phyloP scores from a whole-genome alignment of 2,329 filamentous ascomycete genomes.

The Fusarium miscanthi region DNA sequence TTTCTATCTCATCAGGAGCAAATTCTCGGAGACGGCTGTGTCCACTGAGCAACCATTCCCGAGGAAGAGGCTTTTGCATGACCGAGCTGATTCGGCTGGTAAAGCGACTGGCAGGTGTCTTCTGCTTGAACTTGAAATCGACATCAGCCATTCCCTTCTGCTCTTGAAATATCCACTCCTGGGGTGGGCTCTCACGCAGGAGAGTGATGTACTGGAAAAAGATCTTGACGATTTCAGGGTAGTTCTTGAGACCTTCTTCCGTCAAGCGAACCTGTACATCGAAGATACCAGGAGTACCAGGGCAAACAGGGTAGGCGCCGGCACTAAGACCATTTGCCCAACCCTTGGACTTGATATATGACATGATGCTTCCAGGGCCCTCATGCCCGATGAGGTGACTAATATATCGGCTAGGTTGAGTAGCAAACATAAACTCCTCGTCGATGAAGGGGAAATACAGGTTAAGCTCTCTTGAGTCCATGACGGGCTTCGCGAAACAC shows the following conservation, averaged over 20 bases:
- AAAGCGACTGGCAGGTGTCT: conserved; percentile 88
- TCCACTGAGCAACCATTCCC: conserved; percentile 88
- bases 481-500: conserved; percentile 89
- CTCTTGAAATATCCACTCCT: conserved; percentile 95
- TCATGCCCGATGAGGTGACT: conserved; percentile 93
- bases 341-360: conserved; percentile 88
- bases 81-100: conserved; percentile 85
- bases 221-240: conserved; percentile 82
- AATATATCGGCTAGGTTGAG: conserved; percentile 86
- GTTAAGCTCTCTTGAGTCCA: conserved; percentile 84
- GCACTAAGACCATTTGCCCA: conserved; percentile 88
- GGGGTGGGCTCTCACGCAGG: conserved; percentile 80
- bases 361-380: conserved; percentile 90
- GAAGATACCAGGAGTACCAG: conserved; percentile 81
- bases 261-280: conserved; percentile 83
- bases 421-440: conserved; percentile 81
- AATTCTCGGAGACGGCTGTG: conserved; percentile 82
- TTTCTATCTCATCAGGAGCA: conserved; percentile 78
- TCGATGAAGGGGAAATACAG: conserved; percentile 88
- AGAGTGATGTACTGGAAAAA: conserved; percentile 94
- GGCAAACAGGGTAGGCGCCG: conserved; percentile 79
- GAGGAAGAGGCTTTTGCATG: conserved; percentile 91
- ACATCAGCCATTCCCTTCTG: conserved; percentile 91
- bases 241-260: conserved; percentile 82
- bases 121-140: conserved; percentile 94